Evolutionary conservation across 768 basidiomycete genomes (phyloP).

Genomic region (Trametes sanguinea): DNA sequence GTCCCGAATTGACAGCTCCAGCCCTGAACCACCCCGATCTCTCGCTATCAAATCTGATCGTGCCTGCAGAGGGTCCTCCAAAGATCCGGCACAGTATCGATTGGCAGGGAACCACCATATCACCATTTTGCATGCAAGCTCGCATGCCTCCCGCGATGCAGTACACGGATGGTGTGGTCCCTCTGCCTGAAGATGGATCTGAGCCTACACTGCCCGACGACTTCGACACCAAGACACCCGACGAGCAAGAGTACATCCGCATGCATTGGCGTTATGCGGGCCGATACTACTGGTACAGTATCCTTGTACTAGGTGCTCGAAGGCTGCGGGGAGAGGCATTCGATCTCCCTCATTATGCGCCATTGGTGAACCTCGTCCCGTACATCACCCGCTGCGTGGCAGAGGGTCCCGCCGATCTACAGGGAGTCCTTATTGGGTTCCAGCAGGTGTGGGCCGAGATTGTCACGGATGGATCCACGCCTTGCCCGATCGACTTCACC

Average conservation of each 20-base stretch:
- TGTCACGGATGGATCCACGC: not conserved
- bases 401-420: slow-evolving; percentile 4
- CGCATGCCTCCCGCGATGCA: not conserved
- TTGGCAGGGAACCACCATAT: slow-evolving; percentile 10
- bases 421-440: not conserved
- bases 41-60: slow-evolving; percentile 4
- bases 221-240: not conserved
- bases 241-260: not conserved
- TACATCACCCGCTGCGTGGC: slow-evolving; percentile 12
- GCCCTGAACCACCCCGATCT: slow-evolving; percentile 17
- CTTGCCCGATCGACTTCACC: slow-evolving; percentile 13
- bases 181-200: not conserved
- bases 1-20: not conserved
- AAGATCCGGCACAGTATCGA: not conserved
- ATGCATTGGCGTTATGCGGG: slow-evolving; percentile 4
- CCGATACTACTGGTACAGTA: not conserved
- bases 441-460: slow-evolving; percentile 3
- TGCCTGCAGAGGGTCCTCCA: slow-evolving; percentile 1
- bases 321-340: not conserved
- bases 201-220: not conserved
- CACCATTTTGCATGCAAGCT: slow-evolving; percentile 2
- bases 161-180: not conserved
- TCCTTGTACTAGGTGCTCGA: too few species aligned
- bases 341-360: not conserved
- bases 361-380: not conserved